Base-by-base conservation (phyloP, 495 filamentous ascomycete species). In the Parathielavia hyrcaniae region DNA sequence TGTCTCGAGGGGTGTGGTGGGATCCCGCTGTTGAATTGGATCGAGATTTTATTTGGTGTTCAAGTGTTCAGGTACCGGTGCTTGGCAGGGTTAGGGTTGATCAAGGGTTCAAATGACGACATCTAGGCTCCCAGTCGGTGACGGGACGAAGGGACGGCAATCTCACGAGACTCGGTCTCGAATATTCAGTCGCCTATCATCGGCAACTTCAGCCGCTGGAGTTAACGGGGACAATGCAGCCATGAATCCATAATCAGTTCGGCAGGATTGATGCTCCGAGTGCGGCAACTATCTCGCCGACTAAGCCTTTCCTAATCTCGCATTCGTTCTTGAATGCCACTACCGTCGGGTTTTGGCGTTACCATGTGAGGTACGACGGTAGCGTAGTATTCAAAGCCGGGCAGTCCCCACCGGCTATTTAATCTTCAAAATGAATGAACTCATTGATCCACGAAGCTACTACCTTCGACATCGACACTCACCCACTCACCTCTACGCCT, bases 1-100 rank as follows among this genome's bases (percentile, higher is more conserved):
- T 13, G 34, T 13, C 19, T 39, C 38, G 17, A 51, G 34, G 30
- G 30, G 43, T 26, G 16, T 30, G 50, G 58, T 62, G 57, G 60
- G 53, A 59, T 59, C 56, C 26, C 3, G 60, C 57, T 61, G 50
- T 43, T 60, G 39, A 20, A 44, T 46, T 49, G 8, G 47, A 16
- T 11, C 39, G 17, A 55, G 54, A 53, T 41, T 57, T 58, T 64
- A 56, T 38, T 17, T 53, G 16, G 36, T 2, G n/a, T 23, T 53
- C n/a, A n/a, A n/a, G n/a, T n/a, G 34, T n/a, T 19, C 11, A 10
- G 16, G 57, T 26, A 44, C 23, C 39, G 11, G 19, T n/a, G 26
- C 13, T 7, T 30, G 8, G 6, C 11, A 46, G 49, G 49, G 50
- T 59, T 48, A 49, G 57, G 57, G 57, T 59, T 49, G 7, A 47